These are phyloP conservation scores for Ochromonadaceae sp. DNA, from an alignment of 352 stramenopile genomes.

Conservation along the genomic window DNA sequence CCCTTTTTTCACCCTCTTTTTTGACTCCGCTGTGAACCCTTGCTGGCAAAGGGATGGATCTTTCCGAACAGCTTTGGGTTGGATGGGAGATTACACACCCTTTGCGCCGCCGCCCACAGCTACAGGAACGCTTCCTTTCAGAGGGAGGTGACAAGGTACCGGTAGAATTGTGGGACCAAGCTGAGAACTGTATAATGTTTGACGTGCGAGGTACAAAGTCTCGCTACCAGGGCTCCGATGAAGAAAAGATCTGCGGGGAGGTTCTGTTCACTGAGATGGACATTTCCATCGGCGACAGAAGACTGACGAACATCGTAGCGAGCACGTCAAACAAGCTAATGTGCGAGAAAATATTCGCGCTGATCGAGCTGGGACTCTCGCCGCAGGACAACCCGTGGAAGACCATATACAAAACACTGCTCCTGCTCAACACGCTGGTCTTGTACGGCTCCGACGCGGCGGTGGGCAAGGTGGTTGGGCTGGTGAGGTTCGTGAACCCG, in stretches of 20 bases:
- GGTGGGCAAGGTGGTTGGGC: not conserved
- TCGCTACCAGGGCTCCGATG: constrained; percentile 6
- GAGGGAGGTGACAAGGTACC: too few relatives aligned
- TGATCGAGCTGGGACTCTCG: not conserved
- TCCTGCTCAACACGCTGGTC: constrained; percentile 3
- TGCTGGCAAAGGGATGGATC: too few relatives aligned
- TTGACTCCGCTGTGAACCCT: too few relatives aligned
- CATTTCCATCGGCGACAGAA: constrained; percentile 13
- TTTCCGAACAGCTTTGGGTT: too few relatives aligned
- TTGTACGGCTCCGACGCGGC: constrained; percentile 3
- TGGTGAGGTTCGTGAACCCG: constrained; percentile 1
- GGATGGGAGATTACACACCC: too few relatives aligned
- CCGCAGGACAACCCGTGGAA: constrained; percentile 5
- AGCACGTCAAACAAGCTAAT: not conserved
- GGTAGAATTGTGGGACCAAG: too few relatives aligned
- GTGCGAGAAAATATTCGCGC: not conserved
- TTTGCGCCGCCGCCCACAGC: too few relatives aligned
- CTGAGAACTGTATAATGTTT: not conserved
- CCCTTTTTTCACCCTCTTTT: too few relatives aligned
- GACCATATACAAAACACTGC: constrained; percentile 11
- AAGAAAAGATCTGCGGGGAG: not conserved
- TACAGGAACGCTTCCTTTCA: too few relatives aligned
- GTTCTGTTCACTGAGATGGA: constrained; percentile 12
- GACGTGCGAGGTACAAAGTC: not conserved
- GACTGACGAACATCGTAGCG: constrained; percentile 3